Percentiles rank a stretch among this genome's conserved stretches.
These are phyloP conservation scores for Russula ochroleuca DNA, from an alignment of 768 basidiomycete species.

Conservation along the genomic window DNA sequence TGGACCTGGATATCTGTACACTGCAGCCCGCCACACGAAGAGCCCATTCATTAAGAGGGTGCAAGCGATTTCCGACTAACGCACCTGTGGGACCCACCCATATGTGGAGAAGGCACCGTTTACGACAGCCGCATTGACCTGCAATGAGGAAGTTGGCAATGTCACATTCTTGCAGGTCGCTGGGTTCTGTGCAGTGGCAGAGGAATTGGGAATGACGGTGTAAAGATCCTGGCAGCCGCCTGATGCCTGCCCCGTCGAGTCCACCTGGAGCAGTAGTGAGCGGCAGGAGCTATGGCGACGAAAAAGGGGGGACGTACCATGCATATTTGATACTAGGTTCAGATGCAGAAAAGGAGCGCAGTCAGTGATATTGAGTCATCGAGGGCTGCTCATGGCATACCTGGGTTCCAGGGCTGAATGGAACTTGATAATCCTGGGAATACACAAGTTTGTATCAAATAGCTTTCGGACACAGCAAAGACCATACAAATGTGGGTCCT, in stretches of 20 bases:
- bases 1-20: conserved; percentile 54
- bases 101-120: conserved; percentile 53
- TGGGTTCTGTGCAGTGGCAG: conserved; percentile 33
- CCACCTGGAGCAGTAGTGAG: conserved; percentile 41
- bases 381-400: conserved; percentile 32
- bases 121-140: conserved; percentile 42
- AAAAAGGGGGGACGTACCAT: conserved; percentile 42
- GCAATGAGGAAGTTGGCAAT: conserved; percentile 40
- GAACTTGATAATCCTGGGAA: conserved; percentile 52
- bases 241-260: conserved; percentile 46
- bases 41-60: background rate
- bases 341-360: background rate
- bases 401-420: conserved; percentile 54
- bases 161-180: conserved; percentile 52
- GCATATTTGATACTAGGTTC: conserved; percentile 56
- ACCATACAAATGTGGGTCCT: conserved; percentile 46
- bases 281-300: background rate
- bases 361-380: background rate
- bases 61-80: conserved; percentile 7
- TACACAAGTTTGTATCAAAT: conserved; percentile 7
- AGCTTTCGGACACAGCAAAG: background rate
- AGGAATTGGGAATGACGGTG: conserved; percentile 47
- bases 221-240: conserved; percentile 60
- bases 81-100: conserved; percentile 56
- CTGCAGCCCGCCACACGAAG: conserved; percentile 32